Conservation (phyloP, 2,329 filamentous ascomycete genomes). For the Botrytis pseudocinerea region DNA sequence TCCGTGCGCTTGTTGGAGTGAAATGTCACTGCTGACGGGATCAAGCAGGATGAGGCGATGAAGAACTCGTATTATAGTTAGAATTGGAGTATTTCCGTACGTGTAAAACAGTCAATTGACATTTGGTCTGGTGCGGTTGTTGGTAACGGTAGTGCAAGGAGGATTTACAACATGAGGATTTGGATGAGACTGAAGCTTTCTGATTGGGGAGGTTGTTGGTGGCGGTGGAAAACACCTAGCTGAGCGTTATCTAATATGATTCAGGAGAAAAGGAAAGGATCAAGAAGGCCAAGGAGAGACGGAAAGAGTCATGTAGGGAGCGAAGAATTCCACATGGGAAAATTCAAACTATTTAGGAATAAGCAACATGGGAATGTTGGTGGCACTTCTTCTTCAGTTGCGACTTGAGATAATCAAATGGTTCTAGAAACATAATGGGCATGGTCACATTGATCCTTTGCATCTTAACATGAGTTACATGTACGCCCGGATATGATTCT, state of each 20-base stretch:
- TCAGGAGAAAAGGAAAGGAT: background rate
- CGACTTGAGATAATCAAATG: constrained; percentile 1
- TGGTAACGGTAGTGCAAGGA: background rate
- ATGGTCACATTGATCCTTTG: background rate
- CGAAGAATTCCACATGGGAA: background rate
- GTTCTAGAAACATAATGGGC: background rate
- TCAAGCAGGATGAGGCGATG: background rate
- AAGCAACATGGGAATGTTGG: background rate
- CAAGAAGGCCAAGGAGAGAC: background rate
- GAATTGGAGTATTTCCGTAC: background rate
- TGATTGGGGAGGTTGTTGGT: background rate
- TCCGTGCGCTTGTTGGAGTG: background rate
- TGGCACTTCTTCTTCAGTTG: background rate
- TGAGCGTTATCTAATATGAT: background rate
- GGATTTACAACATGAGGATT: background rate
- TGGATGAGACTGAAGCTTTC: background rate
- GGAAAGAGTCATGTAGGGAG: background rate
- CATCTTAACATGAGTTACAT: background rate
- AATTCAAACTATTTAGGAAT: background rate
- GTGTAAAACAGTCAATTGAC: background rate
- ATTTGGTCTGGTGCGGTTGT: background rate
- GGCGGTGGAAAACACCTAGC: background rate
- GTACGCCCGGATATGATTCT: background rate
- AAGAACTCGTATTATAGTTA: background rate
- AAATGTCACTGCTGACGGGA: background rate